Evolutionary conservation across 2,329 filamentous ascomycete genomes (phyloP).

Genomic region (Corniculantispora saksenae): DNA sequence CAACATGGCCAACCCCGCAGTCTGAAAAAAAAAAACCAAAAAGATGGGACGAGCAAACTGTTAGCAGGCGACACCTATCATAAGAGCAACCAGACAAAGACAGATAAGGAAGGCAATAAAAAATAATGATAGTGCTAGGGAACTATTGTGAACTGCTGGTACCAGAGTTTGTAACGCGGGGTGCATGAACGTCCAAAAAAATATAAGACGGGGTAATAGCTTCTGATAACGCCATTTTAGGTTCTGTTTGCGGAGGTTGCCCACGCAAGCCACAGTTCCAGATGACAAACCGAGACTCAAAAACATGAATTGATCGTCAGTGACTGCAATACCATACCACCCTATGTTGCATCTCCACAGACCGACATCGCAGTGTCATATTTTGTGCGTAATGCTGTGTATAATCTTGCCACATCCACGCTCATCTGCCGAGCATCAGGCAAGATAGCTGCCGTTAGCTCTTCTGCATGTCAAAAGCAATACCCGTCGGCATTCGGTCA

Average conservation of each 20-base stretch:
- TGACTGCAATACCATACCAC: not conserved
- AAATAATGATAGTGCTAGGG: no score
- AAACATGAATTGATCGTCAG: not conserved
- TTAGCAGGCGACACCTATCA: no score
- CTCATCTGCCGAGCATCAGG: not conserved
- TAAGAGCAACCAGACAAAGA: no score
- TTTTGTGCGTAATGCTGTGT: not conserved
- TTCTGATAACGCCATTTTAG: not conserved
- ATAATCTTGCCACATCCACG: not conserved
- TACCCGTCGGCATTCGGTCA: not conserved
- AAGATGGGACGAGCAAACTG: no score
- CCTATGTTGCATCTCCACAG: not conserved
- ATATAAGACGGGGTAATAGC: not conserved
- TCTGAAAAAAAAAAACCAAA: not conserved
- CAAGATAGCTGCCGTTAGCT: not conserved
- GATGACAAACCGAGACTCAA: not conserved
- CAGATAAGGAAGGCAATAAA: no score
- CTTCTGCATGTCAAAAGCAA: not conserved
- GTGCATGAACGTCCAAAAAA: not conserved
- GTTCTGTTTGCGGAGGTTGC: not conserved
- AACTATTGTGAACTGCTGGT: not conserved
- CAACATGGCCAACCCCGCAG: slow-evolving; percentile 27
- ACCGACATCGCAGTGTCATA: not conserved
- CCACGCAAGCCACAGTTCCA: not conserved
- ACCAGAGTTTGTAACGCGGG: not conserved